Percentiles rank a stretch among this genome's conserved stretches.
phyloP scores from a whole-genome alignment of 306 rosid species.

The Ormosia semicastrata region DNA sequence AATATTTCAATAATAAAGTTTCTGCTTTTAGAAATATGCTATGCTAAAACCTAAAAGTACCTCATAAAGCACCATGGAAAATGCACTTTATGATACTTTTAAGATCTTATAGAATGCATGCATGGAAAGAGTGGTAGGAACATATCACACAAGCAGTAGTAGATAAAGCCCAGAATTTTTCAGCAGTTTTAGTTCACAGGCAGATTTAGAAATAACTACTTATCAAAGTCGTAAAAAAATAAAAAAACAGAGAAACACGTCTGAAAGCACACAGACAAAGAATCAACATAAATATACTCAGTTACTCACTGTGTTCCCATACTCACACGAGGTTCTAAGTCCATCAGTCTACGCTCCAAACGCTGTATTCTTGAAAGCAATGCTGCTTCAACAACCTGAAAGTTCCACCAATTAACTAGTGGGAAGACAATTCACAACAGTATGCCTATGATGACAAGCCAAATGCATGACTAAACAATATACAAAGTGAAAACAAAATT shows the following conservation, averaged over 20 bases:
- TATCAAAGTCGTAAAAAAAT: conserved; percentile 3
- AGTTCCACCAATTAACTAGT: conserved; percentile 27
- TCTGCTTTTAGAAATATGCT: not conserved
- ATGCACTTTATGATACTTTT: not conserved
- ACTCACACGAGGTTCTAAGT: conserved; percentile 99
- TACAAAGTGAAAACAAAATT: not conserved
- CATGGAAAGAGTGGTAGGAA: not conserved
- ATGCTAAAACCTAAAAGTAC: conserved; percentile 12
- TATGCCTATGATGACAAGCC: not conserved
- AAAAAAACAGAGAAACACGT: not conserved
- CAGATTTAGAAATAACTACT: conserved; percentile 10
- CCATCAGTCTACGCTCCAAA: conserved; percentile 68
- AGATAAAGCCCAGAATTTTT: conserved; percentile 10
- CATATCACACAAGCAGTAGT: not conserved
- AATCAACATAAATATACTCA: conserved; percentile 42
- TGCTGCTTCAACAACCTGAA: conserved; percentile 96
- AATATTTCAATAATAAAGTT: conserved; percentile 1
- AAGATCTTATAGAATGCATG: conserved; percentile 19
- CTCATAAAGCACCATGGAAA: not conserved
- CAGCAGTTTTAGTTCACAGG: conserved; percentile 16
- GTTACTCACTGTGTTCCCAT: conserved; percentile 78
- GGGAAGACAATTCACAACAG: conserved; percentile 1
- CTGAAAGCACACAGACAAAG: not conserved
- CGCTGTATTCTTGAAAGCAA: conserved; percentile 87
- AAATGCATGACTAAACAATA: conserved; percentile 5